Evolutionary conservation across 2,329 filamentous ascomycete genomes (phyloP), one percentile per base, ranked within the genome.

Genomic region (Alternaria incomplexa): DNA sequence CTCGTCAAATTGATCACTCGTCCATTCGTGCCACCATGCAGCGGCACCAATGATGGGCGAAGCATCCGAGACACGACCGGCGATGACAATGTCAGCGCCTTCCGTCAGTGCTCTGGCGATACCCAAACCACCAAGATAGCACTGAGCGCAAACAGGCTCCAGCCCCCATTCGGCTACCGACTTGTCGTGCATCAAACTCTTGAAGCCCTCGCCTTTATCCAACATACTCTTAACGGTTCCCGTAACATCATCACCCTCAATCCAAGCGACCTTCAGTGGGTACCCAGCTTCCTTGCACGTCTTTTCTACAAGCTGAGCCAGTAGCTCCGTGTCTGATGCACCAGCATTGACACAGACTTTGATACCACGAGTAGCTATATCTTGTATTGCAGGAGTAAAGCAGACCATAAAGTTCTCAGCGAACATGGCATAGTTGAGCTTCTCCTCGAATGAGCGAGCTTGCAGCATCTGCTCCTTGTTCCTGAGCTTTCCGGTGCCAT

Each of bases 21-120:
- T 64, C 86, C 86, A 88, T 8, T 80, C 75, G 56, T 88, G 82
- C 81, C 85, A 88, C 80, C 81, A 88, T 65, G 69, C 70, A 51
- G 85, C 85, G 28, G 62, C 63, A 1, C 83, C 86, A 65, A 88
- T 86, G 0, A 86, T 83, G 3, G 67, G 69, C 13, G 63, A 56
- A 36, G 69, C 69, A 66, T 79, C 76, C 0, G 77, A 66, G 15
- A 77, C 70, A 11, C 73, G 71, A 6, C 78, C 78, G 54, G 68
- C 75, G 28, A 77, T 64, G 30, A 80, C 73, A 26, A 77, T 75
- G 46, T 77, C 71, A 5, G 76, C 76, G 0, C 77, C 77, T 5
- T 63, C 56, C 2, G 62, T 45, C 1, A 79, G 58, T 8, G 73
- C 76, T 40, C 70, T 59, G 0, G 68, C 72, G 26, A 79, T 77